A percentile compares a stretch with the other conserved stretches of the same genome.
These are phyloP conservation scores for Daldinia decipiens DNA, from an alignment of 495 filamentous ascomycete species.

Conservation along the genomic window DNA sequence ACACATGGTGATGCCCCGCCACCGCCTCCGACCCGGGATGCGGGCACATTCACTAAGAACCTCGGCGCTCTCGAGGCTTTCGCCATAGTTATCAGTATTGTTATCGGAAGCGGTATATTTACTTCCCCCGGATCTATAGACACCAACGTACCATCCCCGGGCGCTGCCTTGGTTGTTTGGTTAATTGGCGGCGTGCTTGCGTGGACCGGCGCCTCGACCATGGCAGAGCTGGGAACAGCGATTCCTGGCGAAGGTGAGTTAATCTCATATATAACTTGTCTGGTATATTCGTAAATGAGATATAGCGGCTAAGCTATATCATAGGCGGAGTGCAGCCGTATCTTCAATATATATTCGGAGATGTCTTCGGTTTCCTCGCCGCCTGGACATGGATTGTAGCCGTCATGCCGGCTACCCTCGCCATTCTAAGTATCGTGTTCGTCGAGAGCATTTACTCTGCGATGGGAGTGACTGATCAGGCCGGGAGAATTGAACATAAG, in stretches of 20 bases:
- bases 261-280: background rate
- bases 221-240: constrained; percentile 65
- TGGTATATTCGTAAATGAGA: background rate
- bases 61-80: constrained; percentile 63
- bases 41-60: constrained; percentile 57
- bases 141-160: constrained; percentile 65
- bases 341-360: constrained; percentile 65
- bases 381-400: constrained; percentile 69
- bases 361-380: constrained; percentile 63
- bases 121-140: constrained; percentile 67
- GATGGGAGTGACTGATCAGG: constrained; percentile 55
- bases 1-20: constrained; percentile 15
- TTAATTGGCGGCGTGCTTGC: constrained; percentile 63
- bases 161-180: constrained; percentile 62
- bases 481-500: constrained; percentile 56
- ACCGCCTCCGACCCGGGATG: constrained; percentile 18
- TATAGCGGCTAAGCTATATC: background rate
- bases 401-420: constrained; percentile 66
- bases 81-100: constrained; percentile 65
- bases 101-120: constrained; percentile 66
- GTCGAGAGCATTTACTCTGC: constrained; percentile 65
- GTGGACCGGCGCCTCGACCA: constrained; percentile 64
- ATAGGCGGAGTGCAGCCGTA: constrained; percentile 64
- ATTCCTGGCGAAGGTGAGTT: constrained; percentile 59
- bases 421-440: constrained; percentile 68